Base-by-base conservation (phyloP, 1,284 basidiomycete genomes). In the Tilletia caries region DNA sequence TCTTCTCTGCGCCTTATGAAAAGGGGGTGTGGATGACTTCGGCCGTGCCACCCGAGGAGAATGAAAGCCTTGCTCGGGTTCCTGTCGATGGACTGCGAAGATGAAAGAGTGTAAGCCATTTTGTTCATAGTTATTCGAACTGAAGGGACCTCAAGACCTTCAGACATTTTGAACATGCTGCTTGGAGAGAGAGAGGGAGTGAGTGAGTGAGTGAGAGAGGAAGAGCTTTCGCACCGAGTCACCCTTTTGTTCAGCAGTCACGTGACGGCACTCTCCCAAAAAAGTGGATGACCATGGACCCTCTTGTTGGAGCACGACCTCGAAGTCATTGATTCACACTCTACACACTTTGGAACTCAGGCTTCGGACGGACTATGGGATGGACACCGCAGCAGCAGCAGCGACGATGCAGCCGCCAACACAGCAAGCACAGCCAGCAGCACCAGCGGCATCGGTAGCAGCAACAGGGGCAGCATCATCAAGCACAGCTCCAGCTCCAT, bases 31-130 rank as follows among this genome's bases (percentile, higher is more conserved):
- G 75, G 34, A 20, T 73, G 48, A 13, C 76, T 78, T 1, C 76
- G 78, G 13, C 78, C 77, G 33, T 79, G 79, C 72, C 70, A 79
- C 76, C 78, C 76, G 27, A 80, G 43, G 20, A 77, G n/a, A 23
- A 54, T 29, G 10, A 23, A 23, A 27, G 52, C 52, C 12, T 23
- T 23, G 13, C 10, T 54, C 3, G 52, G 3, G 52, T 27, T 23
- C n/a, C 3, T 54, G n/a, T 27, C 6, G 52, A 29, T 29, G 52
- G 52, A 8, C 52, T 8, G 27, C 27, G 52, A 2, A 29, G 1
- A 54, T 54, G 2, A 23, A 27, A 27, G 52, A 54, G 5, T 54
- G 52, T 5, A 23, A 27, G 13, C 25, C 52, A 54, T 54, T 25
- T 27, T 23, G 12, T 25, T 6, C 23, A 33, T 3, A 54, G 52